phyloP scores from a whole-genome alignment of 2,329 filamentous ascomycete genomes.

The Calonectria multiphialidica region DNA sequence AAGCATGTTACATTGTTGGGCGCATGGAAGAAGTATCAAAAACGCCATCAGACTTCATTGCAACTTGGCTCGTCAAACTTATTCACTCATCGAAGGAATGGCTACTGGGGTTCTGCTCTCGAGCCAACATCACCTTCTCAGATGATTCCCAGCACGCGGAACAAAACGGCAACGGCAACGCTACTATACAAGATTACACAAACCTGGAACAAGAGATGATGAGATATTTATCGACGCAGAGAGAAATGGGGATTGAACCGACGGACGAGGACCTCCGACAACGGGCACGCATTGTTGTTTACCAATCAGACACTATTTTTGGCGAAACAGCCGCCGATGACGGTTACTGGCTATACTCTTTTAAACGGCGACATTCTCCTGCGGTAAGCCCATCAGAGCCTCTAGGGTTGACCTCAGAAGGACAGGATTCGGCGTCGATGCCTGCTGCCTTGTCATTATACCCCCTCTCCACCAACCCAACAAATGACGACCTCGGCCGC shows the following conservation, averaged over 20 bases:
- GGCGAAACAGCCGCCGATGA: slow-evolving; percentile 31
- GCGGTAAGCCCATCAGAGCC: background rate
- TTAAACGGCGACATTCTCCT: slow-evolving; percentile 34
- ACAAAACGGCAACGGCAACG: background rate
- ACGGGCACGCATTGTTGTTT: slow-evolving; percentile 30
- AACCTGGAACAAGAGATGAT: slow-evolving; percentile 28
- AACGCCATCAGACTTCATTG: slow-evolving; percentile 34
- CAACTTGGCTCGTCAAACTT: slow-evolving; percentile 35
- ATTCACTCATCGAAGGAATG: slow-evolving; percentile 27
- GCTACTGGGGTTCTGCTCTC: slow-evolving; percentile 26
- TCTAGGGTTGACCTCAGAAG: background rate
- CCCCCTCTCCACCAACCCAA: background rate
- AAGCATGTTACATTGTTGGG: slow-evolving; percentile 30
- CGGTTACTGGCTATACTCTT: slow-evolving; percentile 30
- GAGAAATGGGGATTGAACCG: slow-evolving; percentile 28
- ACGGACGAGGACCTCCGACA: slow-evolving; percentile 29
- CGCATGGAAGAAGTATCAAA: slow-evolving; percentile 30
- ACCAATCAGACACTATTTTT: slow-evolving; percentile 17
- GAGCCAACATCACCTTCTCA: background rate
- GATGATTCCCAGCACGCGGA: background rate
- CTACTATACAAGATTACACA: slow-evolving; percentile 30
- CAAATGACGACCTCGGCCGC: background rate
- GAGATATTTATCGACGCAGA: slow-evolving; percentile 22
- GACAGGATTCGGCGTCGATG: background rate
- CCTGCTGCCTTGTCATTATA: background rate